Base-by-base conservation (phyloP, 1,284 basidiomycete species). In the Cystobasidiaceae sp. region DNA sequence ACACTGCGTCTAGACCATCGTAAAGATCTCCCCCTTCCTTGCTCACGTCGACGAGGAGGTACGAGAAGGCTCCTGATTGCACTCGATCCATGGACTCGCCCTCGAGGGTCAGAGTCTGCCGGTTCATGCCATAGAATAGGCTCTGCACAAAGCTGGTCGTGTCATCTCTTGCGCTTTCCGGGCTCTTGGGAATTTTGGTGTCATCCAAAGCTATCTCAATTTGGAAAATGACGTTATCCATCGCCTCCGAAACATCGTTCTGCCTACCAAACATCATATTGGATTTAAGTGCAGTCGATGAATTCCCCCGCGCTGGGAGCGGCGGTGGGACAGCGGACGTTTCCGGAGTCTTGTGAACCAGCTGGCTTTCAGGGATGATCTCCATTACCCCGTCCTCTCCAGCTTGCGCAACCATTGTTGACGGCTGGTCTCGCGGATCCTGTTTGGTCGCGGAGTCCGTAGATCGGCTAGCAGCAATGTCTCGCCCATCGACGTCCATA, bases 151-250 rank as follows among this genome's bases (percentile, higher is more conserved):
- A 56, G 32, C 56, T 63, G 34, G n/a, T n/a, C n/a, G n/a, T n/a
- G n/a, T n/a, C n/a, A n/a, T n/a, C n/a, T n/a, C n/a, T n/a, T n/a
- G n/a, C n/a, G n/a, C n/a, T n/a, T n/a, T n/a, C n/a, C n/a, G n/a
- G n/a, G n/a, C n/a, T n/a, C 27, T 32, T 55, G 3, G 51, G 59
- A 27, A 66, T 56, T 45, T 70, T 70, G 25, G 76, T 79, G 67
- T 84, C 77, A 13, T 88, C 86, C 49, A 97, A 77, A 0, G 93
- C 93, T 8, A 90, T 88, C 77, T 99, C 93, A 66, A 98, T 90
- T 77, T 98, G 96, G 78, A 96, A 96, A 81, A 98, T 88, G 78
- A 94, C 93, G 73, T 98, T 98, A 78, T 98, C 93, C 84, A 98
- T 89, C 77, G 94, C 97, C 78, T 98, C 94, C 0, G 93, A 89